Percentiles rank a stretch among this genome's conserved stretches.
Conservation (phyloP, 2,329 filamentous ascomycete genomes). For the Cladosporium sp. region DNA sequence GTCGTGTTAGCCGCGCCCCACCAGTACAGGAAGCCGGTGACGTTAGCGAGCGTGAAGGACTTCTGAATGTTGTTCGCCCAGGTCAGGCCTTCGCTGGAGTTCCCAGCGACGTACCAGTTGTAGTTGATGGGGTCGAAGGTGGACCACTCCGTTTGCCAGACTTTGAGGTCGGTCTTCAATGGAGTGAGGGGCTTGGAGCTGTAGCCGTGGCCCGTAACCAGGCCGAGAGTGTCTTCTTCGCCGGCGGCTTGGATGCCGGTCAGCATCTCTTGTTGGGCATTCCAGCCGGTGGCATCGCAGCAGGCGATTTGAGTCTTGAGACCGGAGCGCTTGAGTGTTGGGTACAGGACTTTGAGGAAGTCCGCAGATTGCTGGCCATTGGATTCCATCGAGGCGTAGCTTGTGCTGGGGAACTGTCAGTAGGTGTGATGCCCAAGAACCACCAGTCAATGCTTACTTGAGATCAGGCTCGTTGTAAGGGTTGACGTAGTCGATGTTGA, state of each 20-base stretch:
- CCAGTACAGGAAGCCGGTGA: constrained; percentile 52
- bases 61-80: constrained; percentile 51
- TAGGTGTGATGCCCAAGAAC: background rate
- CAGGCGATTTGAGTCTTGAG: constrained; percentile 37
- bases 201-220: constrained; percentile 41
- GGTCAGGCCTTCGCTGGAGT: constrained; percentile 46
- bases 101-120: constrained; percentile 43
- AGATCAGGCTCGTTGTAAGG: constrained; percentile 44
- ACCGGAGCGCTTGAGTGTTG: constrained; percentile 33
- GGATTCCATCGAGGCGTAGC: constrained; percentile 44
- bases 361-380: constrained; percentile 43
- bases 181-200: constrained; percentile 34
- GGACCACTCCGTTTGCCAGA: constrained; percentile 49
- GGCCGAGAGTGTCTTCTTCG: constrained; percentile 34
- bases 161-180: constrained; percentile 37
- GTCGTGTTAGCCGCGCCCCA: constrained; percentile 41
- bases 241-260: constrained; percentile 30
- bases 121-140: constrained; percentile 39
- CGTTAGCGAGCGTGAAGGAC: constrained; percentile 43
- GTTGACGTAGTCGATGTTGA: constrained; percentile 37
- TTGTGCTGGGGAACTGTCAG: constrained; percentile 19
- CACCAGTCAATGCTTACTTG: constrained; percentile 10
- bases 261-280: constrained; percentile 15
- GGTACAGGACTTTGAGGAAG: constrained; percentile 45
- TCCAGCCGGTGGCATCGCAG: constrained; percentile 42